Conservation (phyloP, 176 grass and related monocot genomes). For the Miscanthus lutarioriparius region DNA sequence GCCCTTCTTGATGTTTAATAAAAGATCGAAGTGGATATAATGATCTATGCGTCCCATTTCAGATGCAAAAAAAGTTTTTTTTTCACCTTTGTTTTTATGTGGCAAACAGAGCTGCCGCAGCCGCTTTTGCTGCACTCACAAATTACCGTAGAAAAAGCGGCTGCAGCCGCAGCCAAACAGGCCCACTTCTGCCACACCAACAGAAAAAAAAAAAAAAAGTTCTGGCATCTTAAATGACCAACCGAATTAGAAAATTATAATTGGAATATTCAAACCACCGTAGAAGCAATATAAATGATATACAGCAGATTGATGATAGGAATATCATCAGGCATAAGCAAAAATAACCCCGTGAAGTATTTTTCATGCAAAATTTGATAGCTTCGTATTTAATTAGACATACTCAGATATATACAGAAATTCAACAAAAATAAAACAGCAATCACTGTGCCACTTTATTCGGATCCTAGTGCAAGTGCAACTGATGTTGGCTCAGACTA, state of each 20-base stretch:
- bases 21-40: slow-evolving; percentile 36
- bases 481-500: slow-evolving; percentile 27
- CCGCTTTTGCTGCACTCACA: too few relatives aligned
- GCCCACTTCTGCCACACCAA: neutral
- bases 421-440: neutral
- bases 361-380: neutral
- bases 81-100: neutral
- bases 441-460: slow-evolving; percentile 39
- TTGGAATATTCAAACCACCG: neutral
- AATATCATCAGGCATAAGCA: neutral
- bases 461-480: slow-evolving; percentile 22
- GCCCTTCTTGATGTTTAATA: slow-evolving; percentile 39
- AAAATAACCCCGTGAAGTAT: too few relatives aligned
- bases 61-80: neutral
- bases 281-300: neutral
- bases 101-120: neutral
- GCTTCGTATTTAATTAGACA: neutral
- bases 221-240: neutral
- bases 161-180: too few relatives aligned
- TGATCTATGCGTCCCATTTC: slow-evolving; percentile 21
- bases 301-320: neutral
- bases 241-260: neutral
- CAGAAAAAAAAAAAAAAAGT: neutral
- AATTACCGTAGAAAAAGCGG: too few relatives aligned
- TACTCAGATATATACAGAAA: slow-evolving; percentile 13